Conservation (phyloP, 2,329 filamentous ascomycete species). For the Phialocephala subalpina region DNA sequence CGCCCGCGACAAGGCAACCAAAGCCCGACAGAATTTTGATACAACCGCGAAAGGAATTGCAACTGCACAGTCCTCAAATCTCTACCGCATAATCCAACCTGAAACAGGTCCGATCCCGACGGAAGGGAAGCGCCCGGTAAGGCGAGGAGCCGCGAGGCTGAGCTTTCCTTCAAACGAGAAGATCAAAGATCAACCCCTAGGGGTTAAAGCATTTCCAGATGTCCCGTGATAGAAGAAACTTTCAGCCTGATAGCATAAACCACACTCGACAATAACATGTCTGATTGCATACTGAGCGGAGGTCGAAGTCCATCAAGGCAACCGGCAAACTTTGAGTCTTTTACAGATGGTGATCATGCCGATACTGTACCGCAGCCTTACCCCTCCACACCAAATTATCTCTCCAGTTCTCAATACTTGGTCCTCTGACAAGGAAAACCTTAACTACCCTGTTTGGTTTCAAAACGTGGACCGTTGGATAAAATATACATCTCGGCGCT, state of each 20-base stretch:
- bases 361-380: background rate
- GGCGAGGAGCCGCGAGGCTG: slow-evolving; percentile 3
- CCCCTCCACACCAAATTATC: background rate
- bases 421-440: background rate
- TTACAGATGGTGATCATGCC: background rate
- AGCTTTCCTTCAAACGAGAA: background rate
- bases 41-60: background rate
- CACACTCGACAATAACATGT: background rate
- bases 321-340: background rate
- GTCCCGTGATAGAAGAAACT: background rate
- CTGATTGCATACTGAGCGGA: background rate
- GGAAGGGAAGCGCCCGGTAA: background rate
- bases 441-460: background rate
- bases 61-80: background rate
- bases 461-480: background rate
- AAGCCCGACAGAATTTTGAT: background rate
- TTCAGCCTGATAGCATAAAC: background rate
- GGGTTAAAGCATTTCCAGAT: background rate
- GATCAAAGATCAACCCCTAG: background rate
- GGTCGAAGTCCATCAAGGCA: background rate
- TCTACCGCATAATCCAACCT: background rate
- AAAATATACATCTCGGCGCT: background rate
- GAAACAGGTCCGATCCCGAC: background rate
- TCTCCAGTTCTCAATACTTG: too few species aligned
- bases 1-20: background rate